Percentiles rank a stretch among this genome's conserved stretches.
Evolutionary conservation across 768 basidiomycete genomes (phyloP).

Genomic region (Suillus alpinus): DNA sequence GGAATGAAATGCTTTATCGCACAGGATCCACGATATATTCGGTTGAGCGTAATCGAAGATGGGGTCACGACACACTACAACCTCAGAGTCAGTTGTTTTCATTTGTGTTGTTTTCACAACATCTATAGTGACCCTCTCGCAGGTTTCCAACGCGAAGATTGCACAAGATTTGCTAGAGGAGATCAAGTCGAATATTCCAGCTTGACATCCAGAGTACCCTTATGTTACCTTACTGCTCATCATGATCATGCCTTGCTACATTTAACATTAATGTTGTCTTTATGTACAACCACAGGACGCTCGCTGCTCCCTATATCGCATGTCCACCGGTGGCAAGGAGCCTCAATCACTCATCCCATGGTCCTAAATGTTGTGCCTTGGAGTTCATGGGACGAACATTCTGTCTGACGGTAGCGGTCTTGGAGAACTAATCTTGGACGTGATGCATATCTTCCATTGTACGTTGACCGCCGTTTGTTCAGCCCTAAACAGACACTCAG

Average conservation of each 20-base stretch:
- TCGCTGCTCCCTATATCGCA: neutral
- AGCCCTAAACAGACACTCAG: neutral
- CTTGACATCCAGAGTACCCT: constrained; percentile 15
- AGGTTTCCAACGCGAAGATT: constrained; percentile 71
- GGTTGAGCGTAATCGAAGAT: constrained; percentile 70
- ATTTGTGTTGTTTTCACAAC: constrained; percentile 9
- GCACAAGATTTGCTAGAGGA: constrained; percentile 65
- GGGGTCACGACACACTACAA: constrained; percentile 68
- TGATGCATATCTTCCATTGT: neutral
- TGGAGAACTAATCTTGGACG: neutral
- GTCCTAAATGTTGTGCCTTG: neutral
- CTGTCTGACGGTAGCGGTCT: neutral
- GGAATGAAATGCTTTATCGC: constrained; percentile 74
- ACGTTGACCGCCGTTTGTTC: neutral
- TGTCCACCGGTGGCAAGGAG: neutral
- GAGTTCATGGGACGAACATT: neutral
- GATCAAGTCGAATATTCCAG: constrained; percentile 43
- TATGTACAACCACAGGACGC: constrained; percentile 2
- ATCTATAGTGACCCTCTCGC: constrained; percentile 1
- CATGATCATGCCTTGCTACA: constrained; percentile 20
- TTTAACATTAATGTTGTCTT: constrained; percentile 31
- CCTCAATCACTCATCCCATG: neutral
- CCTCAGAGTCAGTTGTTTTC: constrained; percentile 51
- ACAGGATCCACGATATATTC: constrained; percentile 76
- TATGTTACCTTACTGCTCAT: constrained; percentile 15